phyloP scores from a whole-genome alignment of 139 green algal genomes.

The Penium margaritaceum region DNA sequence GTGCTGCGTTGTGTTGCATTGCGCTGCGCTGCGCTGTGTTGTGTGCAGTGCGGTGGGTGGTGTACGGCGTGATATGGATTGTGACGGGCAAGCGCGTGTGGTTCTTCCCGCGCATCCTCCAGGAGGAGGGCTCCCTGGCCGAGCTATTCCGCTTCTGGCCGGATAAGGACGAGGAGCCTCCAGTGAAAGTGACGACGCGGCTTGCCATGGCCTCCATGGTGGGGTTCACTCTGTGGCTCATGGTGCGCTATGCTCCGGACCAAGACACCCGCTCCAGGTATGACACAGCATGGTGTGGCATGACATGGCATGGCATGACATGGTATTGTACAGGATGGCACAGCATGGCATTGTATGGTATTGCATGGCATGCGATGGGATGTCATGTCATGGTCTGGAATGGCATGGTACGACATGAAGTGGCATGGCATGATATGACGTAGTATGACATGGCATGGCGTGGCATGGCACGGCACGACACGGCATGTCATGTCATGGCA shows the following conservation, averaged over 20 bases:
- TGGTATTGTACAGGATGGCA: too few species aligned
- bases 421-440: too few species aligned
- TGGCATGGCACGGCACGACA: too few species aligned
- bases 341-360: too few species aligned
- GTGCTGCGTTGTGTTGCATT: not conserved
- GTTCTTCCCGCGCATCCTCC: conserved; percentile 52
- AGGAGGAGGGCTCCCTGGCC: conserved; percentile 42
- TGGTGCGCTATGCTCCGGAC: conserved; percentile 30
- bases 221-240: conserved; percentile 14
- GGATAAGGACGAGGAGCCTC: conserved; percentile 42
- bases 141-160: conserved; percentile 45
- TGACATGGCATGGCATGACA: too few species aligned
- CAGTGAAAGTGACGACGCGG: conserved; percentile 29
- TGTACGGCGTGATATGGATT: conserved; percentile 50
- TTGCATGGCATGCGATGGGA: too few species aligned
- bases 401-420: too few species aligned
- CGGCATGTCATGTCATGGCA: too few species aligned
- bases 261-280: conserved; percentile 21
- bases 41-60: conserved; percentile 23
- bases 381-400: too few species aligned
- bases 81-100: conserved; percentile 47
- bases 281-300: too few species aligned
- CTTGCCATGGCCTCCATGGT: conserved; percentile 8
- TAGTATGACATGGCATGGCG: too few species aligned
- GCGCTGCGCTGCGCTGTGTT: not conserved